These are phyloP conservation scores for Ascochyta pisi DNA, from an alignment of 2,329 filamentous ascomycete species.

Conservation along the genomic window DNA sequence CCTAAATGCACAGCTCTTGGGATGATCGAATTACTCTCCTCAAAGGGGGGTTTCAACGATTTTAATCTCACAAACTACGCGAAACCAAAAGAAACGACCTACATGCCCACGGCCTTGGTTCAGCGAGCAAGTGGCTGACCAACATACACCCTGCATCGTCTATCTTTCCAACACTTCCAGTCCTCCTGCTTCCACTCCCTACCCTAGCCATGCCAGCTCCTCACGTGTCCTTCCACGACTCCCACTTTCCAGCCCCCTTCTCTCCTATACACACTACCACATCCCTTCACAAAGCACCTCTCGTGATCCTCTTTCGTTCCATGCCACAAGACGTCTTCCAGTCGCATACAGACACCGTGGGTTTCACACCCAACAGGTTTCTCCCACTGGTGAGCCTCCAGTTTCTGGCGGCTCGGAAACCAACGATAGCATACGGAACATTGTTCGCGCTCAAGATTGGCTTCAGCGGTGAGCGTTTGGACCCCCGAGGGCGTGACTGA, in stretches of 20 bases:
- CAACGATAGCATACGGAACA: constrained; percentile 25
- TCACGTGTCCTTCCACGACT: constrained; percentile 25
- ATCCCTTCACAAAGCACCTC: constrained; percentile 32
- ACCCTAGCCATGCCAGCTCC: neutral
- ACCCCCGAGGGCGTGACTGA: constrained; percentile 12
- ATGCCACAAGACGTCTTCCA: constrained; percentile 26
- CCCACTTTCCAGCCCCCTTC: constrained; percentile 24
- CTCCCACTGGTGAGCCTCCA: constrained; percentile 21
- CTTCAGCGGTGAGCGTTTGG: constrained; percentile 21
- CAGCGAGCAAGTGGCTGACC: too few relatives aligned
- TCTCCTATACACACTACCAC: constrained; percentile 24
- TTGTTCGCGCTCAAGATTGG: constrained; percentile 32
- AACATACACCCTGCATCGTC: too few relatives aligned
- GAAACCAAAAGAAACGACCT: too few relatives aligned
- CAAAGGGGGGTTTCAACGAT: too few relatives aligned
- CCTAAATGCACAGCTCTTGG: too few relatives aligned
- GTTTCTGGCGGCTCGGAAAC: constrained; percentile 23
- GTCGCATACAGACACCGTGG: constrained; percentile 26
- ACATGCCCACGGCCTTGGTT: too few relatives aligned
- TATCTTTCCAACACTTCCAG: neutral
- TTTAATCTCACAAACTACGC: too few relatives aligned
- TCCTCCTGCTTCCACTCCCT: neutral
- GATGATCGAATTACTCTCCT: too few relatives aligned
- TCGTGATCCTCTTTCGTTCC: constrained; percentile 23
- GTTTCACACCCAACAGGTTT: constrained; percentile 25